Conservation (phyloP, 352 stramenopile species). For the Globisporangium alternatum region DNA sequence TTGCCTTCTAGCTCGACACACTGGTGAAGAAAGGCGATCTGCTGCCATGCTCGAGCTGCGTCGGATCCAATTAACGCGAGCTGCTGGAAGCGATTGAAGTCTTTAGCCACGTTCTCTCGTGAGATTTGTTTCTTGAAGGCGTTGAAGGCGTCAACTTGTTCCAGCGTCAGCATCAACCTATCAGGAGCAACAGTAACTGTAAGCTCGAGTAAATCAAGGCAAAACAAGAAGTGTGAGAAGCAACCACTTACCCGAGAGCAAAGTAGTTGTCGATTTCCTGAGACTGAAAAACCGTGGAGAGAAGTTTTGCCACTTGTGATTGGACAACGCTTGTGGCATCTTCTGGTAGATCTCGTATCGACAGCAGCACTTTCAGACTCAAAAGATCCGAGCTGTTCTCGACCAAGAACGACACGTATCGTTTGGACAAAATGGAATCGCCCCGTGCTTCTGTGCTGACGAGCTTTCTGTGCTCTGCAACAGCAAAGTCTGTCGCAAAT, state of each 20-base stretch:
- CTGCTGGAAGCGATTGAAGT: constrained; percentile 78
- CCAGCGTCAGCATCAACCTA: constrained; percentile 73
- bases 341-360: constrained; percentile 55
- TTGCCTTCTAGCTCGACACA: constrained; percentile 81
- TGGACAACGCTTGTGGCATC: constrained; percentile 46
- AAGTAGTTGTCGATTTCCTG: constrained; percentile 69
- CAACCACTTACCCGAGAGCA: constrained; percentile 42
- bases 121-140: constrained; percentile 74
- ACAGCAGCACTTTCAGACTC: constrained; percentile 62
- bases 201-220: neutral
- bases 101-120: constrained; percentile 77
- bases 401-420: constrained; percentile 64
- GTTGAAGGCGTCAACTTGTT: constrained; percentile 71
- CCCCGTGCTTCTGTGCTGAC: constrained; percentile 6
- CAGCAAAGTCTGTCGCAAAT: constrained; percentile 54
- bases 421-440: constrained; percentile 58
- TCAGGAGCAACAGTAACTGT: neutral
- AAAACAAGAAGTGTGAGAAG: neutral
- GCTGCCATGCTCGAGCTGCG: constrained; percentile 71
- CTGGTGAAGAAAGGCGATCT: constrained; percentile 79
- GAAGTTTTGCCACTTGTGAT: constrained; percentile 46
- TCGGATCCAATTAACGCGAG: constrained; percentile 71
- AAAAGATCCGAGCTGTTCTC: constrained; percentile 62
- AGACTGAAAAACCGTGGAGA: constrained; percentile 72
- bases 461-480: constrained; percentile 51